Conservation (phyloP, 2,329 filamentous ascomycete genomes). For the Calonectria fujianensis region DNA sequence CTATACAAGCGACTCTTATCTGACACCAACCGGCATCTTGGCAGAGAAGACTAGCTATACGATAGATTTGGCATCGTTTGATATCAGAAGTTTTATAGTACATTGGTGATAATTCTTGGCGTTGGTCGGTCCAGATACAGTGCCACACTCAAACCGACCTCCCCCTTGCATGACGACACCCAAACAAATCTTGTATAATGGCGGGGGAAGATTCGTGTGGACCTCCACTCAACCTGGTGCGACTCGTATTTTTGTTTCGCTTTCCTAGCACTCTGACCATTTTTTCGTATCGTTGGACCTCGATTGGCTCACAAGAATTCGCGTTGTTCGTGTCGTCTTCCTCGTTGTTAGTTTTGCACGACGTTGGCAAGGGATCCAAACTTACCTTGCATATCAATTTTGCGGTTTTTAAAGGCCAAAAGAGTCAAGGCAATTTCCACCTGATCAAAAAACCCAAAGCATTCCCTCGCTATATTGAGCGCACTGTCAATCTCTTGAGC, state of each 20-base stretch:
- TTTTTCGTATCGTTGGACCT: background rate
- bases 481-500: slow-evolving; percentile 10
- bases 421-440: background rate
- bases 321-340: rapidly evolving
- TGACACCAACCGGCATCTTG: background rate
- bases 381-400: slow-evolving; percentile 55
- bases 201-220: background rate
- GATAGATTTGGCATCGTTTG: background rate
- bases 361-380: background rate
- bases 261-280: background rate
- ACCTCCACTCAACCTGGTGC: background rate
- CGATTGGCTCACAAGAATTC: background rate
- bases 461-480: slow-evolving; percentile 11
- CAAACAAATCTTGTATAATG: background rate
- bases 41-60: background rate
- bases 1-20: background rate
- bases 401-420: slow-evolving; percentile 15
- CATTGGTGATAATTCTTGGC: background rate
- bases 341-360: background rate
- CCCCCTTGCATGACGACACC: background rate
- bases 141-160: background rate
- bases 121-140: background rate
- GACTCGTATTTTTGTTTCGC: background rate
- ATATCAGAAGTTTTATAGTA: background rate
- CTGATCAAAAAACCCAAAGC: background rate